Evolutionary conservation across 306 rosid genomes (phyloP).

Genomic region (Pterocarpus macrocarpus): DNA sequence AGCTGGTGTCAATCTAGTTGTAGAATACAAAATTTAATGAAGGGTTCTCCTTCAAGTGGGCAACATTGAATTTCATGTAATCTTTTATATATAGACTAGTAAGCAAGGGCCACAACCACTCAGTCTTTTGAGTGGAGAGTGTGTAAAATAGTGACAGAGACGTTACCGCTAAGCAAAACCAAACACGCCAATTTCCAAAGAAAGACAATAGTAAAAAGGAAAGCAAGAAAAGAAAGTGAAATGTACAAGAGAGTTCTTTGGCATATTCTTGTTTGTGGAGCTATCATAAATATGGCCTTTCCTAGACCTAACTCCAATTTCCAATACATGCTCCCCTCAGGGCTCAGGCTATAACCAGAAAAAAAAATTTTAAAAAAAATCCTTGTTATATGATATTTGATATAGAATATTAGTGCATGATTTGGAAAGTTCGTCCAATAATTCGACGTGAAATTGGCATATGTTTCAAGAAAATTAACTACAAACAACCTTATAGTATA

Average conservation of each 20-base stretch:
- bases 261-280: constrained; percentile 42
- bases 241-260: constrained; percentile 39
- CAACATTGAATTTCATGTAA: constrained; percentile 39
- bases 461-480: constrained; percentile 43
- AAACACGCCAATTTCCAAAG: constrained; percentile 24
- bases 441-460: constrained; percentile 47
- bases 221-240: constrained; percentile 27
- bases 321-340: constrained; percentile 18
- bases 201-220: constrained; percentile 32
- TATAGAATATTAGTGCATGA: constrained; percentile 32
- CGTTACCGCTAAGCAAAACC: constrained; percentile 44
- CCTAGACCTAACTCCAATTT: constrained; percentile 54
- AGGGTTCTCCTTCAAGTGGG: constrained; percentile 38
- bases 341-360: constrained; percentile 21
- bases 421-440: constrained; percentile 50
- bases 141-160: constrained; percentile 49
- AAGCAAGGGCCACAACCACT: constrained; percentile 40
- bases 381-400: neutral
- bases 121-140: constrained; percentile 45
- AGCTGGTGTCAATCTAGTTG: constrained; percentile 39
- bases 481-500: constrained; percentile 21
- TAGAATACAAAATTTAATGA: constrained; percentile 17
- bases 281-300: too few relatives aligned
- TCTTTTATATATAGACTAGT: constrained; percentile 22
- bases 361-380: neutral